A percentile compares a stretch with the other conserved stretches of the same genome.
Evolutionary conservation across 2,329 filamentous ascomycete species (phyloP).

Genomic region (Trichophyton simii): DNA sequence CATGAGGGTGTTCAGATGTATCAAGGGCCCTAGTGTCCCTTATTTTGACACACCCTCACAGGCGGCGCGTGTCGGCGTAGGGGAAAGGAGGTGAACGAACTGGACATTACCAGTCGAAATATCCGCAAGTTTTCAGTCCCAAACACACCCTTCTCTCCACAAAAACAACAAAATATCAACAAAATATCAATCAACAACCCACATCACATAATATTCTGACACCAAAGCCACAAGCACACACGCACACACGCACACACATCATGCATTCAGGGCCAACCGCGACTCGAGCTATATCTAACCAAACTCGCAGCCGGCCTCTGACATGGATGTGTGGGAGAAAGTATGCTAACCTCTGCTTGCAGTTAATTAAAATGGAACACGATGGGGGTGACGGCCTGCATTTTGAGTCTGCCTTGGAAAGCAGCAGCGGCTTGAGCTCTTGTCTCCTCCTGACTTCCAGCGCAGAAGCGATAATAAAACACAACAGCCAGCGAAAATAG

Average conservation of each 20-base stretch:
- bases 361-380: background rate
- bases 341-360: constrained; percentile 3
- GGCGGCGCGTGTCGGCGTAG: too few species aligned
- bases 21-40: background rate
- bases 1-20: background rate
- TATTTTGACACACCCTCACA: too few species aligned
- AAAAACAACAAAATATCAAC: background rate
- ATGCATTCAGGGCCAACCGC: background rate
- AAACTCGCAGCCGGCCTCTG: background rate
- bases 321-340: constrained; percentile 1
- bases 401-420: background rate
- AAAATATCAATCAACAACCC: background rate
- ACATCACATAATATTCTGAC: background rate
- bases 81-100: background rate
- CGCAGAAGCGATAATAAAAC: background rate
- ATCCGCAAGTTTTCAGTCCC: background rate
- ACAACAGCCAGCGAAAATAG: too few species aligned
- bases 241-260: background rate
- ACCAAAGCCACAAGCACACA: background rate
- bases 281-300: background rate
- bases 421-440: background rate
- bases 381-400: background rate
- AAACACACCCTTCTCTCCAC: background rate
- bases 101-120: background rate
- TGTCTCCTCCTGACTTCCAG: background rate